A percentile compares a stretch with the other conserved stretches of the same genome.
Evolutionary conservation across 2,329 filamentous ascomycete species (phyloP).

Genomic region (Colletotrichum lupini): DNA sequence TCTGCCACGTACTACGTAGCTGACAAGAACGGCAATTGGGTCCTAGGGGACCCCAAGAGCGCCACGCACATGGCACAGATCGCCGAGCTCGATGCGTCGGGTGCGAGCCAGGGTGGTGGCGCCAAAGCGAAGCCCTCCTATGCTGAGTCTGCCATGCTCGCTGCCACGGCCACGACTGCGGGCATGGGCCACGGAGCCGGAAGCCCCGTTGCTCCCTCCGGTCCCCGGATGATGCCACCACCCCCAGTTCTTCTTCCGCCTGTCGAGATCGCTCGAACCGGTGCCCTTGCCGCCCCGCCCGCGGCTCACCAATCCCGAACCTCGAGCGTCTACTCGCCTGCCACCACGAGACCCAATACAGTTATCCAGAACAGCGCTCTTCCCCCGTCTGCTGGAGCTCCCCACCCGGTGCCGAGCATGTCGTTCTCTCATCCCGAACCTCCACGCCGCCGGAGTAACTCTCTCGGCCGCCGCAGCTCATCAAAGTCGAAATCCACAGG

Average conservation of each 20-base stretch:
- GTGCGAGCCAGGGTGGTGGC: constrained; percentile 31
- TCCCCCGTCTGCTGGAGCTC: constrained; percentile 26
- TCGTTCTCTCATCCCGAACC: constrained; percentile 37
- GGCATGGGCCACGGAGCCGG: constrained; percentile 36
- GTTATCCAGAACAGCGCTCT: constrained; percentile 32
- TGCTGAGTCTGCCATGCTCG: constrained; percentile 31
- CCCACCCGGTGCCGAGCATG: constrained; percentile 39
- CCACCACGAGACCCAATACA: constrained; percentile 38
- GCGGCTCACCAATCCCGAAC: constrained; percentile 39
- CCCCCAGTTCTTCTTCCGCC: constrained; percentile 39
- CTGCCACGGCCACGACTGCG: constrained; percentile 36
- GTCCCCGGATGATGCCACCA: constrained; percentile 18
- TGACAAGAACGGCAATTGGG: constrained; percentile 65
- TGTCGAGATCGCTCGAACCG: constrained; percentile 42
- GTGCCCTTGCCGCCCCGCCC: constrained; percentile 24
- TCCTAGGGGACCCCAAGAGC: constrained; percentile 53
- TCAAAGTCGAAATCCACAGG: constrained; percentile 21
- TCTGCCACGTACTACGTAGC: constrained; percentile 62
- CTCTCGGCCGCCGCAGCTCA: constrained; percentile 26
- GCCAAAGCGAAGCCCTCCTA: constrained; percentile 29
- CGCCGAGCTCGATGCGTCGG: constrained; percentile 41
- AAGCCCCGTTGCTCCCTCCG: constrained; percentile 24
- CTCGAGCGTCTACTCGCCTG: constrained; percentile 52
- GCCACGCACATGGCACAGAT: constrained; percentile 37
- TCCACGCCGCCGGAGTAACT: constrained; percentile 34